Evolutionary conservation across 768 basidiomycete species (phyloP).

Genomic region (Mycena leptocephala): DNA sequence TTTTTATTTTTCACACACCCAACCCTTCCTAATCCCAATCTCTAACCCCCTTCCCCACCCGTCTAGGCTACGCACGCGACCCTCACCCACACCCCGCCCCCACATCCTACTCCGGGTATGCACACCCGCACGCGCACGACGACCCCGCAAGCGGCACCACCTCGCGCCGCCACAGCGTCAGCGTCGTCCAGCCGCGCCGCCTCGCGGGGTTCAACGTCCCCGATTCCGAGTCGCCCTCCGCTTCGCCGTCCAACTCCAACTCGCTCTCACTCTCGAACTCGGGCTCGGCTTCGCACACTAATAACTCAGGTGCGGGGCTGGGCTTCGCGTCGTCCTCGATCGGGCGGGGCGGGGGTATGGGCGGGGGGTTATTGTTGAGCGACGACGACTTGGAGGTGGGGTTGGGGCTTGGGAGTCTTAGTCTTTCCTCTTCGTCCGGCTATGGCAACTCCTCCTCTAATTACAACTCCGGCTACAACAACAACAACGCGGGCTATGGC

Average conservation of each 20-base stretch:
- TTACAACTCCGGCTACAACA: background rate
- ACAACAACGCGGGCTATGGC: background rate
- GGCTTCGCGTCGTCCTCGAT: background rate
- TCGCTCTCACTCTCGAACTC: no score
- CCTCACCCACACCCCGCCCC: background rate
- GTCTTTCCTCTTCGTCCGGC: no score
- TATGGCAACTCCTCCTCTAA: no score
- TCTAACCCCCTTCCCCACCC: no score
- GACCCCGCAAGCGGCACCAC: slow-evolving; percentile 51
- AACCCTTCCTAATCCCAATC: no score
- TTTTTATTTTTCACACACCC: background rate
- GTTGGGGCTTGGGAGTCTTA: slow-evolving; percentile 1
- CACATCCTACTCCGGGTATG: background rate
- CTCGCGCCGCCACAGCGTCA: slow-evolving; percentile 42
- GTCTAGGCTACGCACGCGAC: background rate
- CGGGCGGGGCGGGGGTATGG: slow-evolving; percentile 55
- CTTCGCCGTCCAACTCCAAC: background rate
- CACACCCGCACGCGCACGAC: slow-evolving; percentile 40
- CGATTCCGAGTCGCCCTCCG: background rate
- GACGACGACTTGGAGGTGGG: slow-evolving; percentile 85
- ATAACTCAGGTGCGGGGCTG: background rate
- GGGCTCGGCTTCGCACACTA: no score
- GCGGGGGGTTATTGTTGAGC: slow-evolving; percentile 77
- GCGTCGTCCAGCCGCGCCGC: slow-evolving; percentile 33
- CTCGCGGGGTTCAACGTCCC: slow-evolving; percentile 17